Evolutionary conservation across 768 basidiomycete species (phyloP), one percentile per base, ranked within the genome.

Genomic region (Cyathus striatus): DNA sequence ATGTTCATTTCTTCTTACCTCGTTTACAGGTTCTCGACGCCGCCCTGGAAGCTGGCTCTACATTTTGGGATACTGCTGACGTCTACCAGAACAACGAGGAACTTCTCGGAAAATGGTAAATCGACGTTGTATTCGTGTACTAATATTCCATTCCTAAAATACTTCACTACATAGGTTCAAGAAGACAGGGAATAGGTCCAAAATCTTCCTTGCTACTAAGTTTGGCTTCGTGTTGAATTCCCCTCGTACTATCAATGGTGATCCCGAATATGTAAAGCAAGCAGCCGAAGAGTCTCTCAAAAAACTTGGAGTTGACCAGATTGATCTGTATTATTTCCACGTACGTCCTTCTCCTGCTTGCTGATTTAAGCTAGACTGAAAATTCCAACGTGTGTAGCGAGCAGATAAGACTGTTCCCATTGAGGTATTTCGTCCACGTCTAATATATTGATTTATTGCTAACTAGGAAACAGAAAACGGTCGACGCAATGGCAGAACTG

Each of bases 141-240:
- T 38, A 16, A 16, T 23, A 12, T 38, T 12, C 20, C 26, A 23
- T 9, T 45, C 5, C 7, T 17, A 38, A 17, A 5, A 6, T 30
- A 6, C 32, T 34, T n/a, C 13, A 7, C 35, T 5, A 40, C n/a
- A n/a, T n/a, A 61, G 76, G 76, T 75, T 81, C 56, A 66, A 70
- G 47, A 59, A 62, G 10, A 75, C 72, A 7, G 77, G 76, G 5
- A 75, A 74, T 40, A 62, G 76, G 21, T 48, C 61, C 16, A 63
- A 76, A 24, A 78, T 81, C 22, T 85, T 83, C 60, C 65, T 85
- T 17, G 79, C 80, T 2, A 81, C 80, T 16, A 84, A 85, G 46
- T 61, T 56, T 17, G 58, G 64, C 2, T 9, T 21, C 46, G 40
- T n/a, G n/a, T n/a, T n/a, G n/a, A n/a, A n/a, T 13, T 50, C 42